Conservation (phyloP, 495 filamentous ascomycete genomes). For the Jackrogersella multiformis region DNA sequence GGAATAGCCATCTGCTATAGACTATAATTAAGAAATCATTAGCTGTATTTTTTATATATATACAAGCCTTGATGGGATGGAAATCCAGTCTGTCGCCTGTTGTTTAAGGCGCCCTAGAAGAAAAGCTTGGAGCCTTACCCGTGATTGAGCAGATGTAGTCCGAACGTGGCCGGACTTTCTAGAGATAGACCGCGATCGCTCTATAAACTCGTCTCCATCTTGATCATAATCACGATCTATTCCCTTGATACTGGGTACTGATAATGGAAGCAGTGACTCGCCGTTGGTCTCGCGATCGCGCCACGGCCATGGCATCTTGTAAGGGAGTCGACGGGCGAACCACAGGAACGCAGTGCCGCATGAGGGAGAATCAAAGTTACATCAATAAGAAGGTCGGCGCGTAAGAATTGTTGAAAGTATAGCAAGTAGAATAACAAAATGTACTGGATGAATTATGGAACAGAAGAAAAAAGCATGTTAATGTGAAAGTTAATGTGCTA, state of each 20-base stretch:
- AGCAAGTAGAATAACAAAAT: slow-evolving; percentile 7
- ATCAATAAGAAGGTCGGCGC: slow-evolving; percentile 22
- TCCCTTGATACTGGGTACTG: slow-evolving; percentile 46
- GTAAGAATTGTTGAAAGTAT: slow-evolving; percentile 14
- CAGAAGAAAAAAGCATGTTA: slow-evolving; percentile 27
- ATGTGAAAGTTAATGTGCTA: neutral
- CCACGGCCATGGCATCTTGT: slow-evolving; percentile 52
- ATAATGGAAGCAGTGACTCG: slow-evolving; percentile 51
- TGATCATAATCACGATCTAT: slow-evolving; percentile 42
- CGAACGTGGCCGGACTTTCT: slow-evolving; percentile 46
- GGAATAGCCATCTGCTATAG: slow-evolving; percentile 62
- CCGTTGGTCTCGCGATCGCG: slow-evolving; percentile 48
- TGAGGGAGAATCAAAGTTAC: slow-evolving; percentile 30
- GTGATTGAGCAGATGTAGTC: slow-evolving; percentile 58
- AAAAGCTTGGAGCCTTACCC: slow-evolving; percentile 46
- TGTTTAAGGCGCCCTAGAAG: neutral
- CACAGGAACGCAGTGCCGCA: slow-evolving; percentile 38
- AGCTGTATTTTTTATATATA: slow-evolving; percentile 4
- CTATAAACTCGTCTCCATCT: slow-evolving; percentile 32
- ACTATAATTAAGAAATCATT: slow-evolving; percentile 41
- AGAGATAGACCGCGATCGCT: slow-evolving; percentile 48
- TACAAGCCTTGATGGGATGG: neutral
- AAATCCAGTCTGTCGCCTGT: neutral
- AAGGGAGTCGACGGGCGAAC: slow-evolving; percentile 30
- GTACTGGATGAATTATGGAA: slow-evolving; percentile 28